phyloP scores from a whole-genome alignment of 169 alveolate species.

The Plasmodium billcollinsi region DNA sequence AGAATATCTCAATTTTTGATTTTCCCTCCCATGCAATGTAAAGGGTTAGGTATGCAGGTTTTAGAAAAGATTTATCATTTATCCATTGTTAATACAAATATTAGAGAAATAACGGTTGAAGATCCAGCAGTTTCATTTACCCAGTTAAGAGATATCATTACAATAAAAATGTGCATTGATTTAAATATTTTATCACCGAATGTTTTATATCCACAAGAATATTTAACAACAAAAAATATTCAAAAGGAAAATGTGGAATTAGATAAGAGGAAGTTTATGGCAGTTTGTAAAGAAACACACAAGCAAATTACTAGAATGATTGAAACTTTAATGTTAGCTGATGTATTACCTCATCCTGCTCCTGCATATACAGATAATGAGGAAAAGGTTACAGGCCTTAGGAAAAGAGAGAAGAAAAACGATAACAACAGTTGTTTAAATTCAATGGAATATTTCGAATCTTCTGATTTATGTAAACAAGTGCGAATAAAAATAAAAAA shows the following conservation, averaged over 20 bases:
- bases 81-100: slow-evolving; percentile 81
- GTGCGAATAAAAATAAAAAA: slow-evolving; percentile 51
- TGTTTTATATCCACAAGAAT: slow-evolving; percentile 58
- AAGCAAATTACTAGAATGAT: slow-evolving; percentile 65
- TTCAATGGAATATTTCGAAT: slow-evolving; percentile 63
- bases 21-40: slow-evolving; percentile 85
- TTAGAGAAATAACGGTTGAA: slow-evolving; percentile 87
- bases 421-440: slow-evolving; percentile 11
- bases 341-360: slow-evolving; percentile 67
- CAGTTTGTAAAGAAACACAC: slow-evolving; percentile 67
- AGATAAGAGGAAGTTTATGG: slow-evolving; percentile 53
- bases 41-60: slow-evolving; percentile 84
- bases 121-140: slow-evolving; percentile 86
- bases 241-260: slow-evolving; percentile 33
- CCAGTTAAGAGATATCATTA: slow-evolving; percentile 83
- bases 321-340: slow-evolving; percentile 40
- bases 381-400: slow-evolving; percentile 7
- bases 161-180: slow-evolving; percentile 79
- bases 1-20: slow-evolving; percentile 86
- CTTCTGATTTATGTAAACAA: slow-evolving; percentile 57
- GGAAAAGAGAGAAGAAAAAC: slow-evolving; percentile 56
- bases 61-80: slow-evolving; percentile 80
- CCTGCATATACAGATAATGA: slow-evolving; percentile 50
- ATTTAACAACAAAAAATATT: slow-evolving; percentile 57
- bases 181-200: slow-evolving; percentile 28